Percentiles rank a stretch among this genome's conserved stretches.
Evolutionary conservation across 2,329 filamentous ascomycete genomes (phyloP).

Genomic region (Paecilomyces variotii): DNA sequence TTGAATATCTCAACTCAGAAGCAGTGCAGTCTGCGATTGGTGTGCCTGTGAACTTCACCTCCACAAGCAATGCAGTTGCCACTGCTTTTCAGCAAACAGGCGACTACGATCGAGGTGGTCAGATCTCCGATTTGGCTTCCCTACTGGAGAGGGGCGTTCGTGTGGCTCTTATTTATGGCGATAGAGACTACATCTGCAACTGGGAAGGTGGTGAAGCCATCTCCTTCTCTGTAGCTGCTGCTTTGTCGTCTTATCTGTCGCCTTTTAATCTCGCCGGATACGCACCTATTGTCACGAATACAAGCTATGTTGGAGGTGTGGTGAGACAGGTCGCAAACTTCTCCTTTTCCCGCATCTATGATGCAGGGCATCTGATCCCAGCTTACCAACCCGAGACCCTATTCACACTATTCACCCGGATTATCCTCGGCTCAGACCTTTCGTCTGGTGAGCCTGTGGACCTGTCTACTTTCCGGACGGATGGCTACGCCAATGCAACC

Average conservation of each 20-base stretch:
- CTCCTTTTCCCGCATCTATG: constrained; percentile 43
- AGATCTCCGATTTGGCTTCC: constrained; percentile 17
- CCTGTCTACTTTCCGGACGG: constrained; percentile 47
- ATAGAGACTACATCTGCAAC: constrained; percentile 22
- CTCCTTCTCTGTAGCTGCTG: constrained; percentile 36
- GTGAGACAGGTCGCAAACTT: constrained; percentile 31
- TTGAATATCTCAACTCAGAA: constrained; percentile 51
- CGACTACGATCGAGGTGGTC: constrained; percentile 13
- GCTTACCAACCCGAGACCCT: constrained; percentile 46
- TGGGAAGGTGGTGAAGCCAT: constrained; percentile 42
- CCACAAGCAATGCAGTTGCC: constrained; percentile 24
- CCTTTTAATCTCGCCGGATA: constrained; percentile 37
- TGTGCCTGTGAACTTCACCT: constrained; percentile 38
- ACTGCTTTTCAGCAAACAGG: constrained; percentile 15
- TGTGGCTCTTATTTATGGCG: constrained; percentile 39
- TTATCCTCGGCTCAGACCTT: constrained; percentile 43
- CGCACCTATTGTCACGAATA: constrained; percentile 41
- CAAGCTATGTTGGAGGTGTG: constrained; percentile 41
- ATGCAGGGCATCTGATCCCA: constrained; percentile 46
- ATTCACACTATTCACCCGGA: constrained; percentile 46
- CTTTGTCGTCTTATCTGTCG: constrained; percentile 21
- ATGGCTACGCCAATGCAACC: constrained; percentile 51
- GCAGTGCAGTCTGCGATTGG: constrained; percentile 51
- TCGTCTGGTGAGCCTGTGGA: constrained; percentile 44
- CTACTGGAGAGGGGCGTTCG: constrained; percentile 32